A percentile compares a stretch with the other conserved stretches of the same genome.
Conservation (phyloP, 2,329 filamentous ascomycete species). For the Claviceps paspali region DNA sequence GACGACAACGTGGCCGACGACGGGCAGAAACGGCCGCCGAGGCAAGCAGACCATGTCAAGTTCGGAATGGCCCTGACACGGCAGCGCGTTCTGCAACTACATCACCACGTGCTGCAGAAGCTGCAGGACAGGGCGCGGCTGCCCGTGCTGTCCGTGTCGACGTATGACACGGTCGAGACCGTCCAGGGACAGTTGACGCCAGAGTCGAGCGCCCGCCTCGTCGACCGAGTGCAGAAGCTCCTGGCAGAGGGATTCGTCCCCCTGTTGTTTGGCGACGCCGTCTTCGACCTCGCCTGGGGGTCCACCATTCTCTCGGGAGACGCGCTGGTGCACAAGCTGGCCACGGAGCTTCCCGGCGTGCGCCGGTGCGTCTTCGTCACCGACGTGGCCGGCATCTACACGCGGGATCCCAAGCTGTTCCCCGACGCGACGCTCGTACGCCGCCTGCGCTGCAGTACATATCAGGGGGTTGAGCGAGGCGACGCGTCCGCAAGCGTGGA, state of each 20-base stretch:
- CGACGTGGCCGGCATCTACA: constrained; percentile 3
- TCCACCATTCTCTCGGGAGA: constrained; percentile 4
- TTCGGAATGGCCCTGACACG: constrained; percentile 3
- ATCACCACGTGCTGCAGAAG: constrained; percentile 2
- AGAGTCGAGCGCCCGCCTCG: neutral
- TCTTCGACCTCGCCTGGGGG: constrained; percentile 1
- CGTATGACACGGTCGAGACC: constrained; percentile 5
- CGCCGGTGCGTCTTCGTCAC: constrained; percentile 4
- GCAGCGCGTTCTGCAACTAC: constrained; percentile 1
- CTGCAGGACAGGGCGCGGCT: neutral
- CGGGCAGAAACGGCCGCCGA: neutral
- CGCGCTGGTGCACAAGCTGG: constrained; percentile 3
- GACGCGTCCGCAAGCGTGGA: neutral
- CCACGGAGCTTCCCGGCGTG: neutral
- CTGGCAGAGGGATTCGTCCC: constrained; percentile 3
- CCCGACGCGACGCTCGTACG: neutral
- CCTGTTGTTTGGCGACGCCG: constrained; percentile 3
- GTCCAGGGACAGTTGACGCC: neutral
- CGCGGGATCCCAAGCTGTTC: constrained; percentile 1
- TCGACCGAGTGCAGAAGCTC: neutral
- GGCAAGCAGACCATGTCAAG: neutral
- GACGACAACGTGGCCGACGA: no score
- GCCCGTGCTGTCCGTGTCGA: constrained; percentile 3
- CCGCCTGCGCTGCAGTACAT: neutral
- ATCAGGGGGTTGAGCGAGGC: neutral